phyloP scores from a whole-genome alignment of 2,329 filamentous ascomycete genomes.

The Microsporum ferrugineum region DNA sequence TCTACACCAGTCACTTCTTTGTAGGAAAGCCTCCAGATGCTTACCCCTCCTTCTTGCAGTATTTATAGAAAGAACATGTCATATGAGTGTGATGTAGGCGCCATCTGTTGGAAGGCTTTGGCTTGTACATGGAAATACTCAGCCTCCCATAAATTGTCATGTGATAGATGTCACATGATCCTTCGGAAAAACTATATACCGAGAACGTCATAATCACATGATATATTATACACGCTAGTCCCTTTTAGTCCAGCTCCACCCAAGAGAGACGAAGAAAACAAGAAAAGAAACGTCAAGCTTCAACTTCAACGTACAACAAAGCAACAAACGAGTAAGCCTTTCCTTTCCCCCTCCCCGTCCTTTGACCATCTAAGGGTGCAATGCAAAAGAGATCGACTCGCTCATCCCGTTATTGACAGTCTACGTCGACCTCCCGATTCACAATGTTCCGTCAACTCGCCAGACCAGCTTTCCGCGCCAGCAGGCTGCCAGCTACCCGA shows the following conservation, averaged over 20 bases:
- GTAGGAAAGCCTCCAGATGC: too few relatives aligned
- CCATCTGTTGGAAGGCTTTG: too few relatives aligned
- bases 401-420: not conserved
- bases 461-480: conserved; percentile 46
- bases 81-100: too few relatives aligned
- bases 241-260: not conserved
- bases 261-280: not conserved
- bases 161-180: not conserved
- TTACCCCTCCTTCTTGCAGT: too few relatives aligned
- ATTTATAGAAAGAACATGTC: too few relatives aligned
- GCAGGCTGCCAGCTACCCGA: conserved; percentile 38
- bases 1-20: too few relatives aligned
- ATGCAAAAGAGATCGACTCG: too few relatives aligned
- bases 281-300: not conserved
- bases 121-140: too few relatives aligned
- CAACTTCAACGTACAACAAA: not conserved
- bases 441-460: conserved; percentile 58
- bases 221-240: not conserved
- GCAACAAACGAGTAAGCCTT: not conserved
- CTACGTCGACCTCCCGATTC: not conserved
- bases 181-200: not conserved
- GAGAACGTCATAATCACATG: not conserved
- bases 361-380: not conserved
- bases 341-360: not conserved
- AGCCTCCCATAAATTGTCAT: not conserved